Conservation (phyloP, 2,329 filamentous ascomycete species). For the Pseudogymnoascus sp. region DNA sequence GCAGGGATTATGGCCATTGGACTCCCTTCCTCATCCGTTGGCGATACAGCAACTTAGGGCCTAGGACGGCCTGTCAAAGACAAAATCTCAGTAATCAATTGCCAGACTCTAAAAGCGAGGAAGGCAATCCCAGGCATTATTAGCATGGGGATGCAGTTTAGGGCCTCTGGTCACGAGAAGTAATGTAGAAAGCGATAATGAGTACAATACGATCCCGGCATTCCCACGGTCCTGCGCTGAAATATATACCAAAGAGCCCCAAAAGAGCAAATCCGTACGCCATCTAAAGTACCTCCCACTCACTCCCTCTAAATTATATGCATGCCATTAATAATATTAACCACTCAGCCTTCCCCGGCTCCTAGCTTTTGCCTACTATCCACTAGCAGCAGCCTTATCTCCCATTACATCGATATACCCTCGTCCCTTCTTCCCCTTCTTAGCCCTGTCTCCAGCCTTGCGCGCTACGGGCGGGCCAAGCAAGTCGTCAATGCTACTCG, state of each 20-base stretch:
- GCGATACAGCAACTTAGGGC: neutral
- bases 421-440: slow-evolving; percentile 71
- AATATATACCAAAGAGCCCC: neutral
- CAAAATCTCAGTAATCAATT: neutral
- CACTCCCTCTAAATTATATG: neutral
- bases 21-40: neutral
- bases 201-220: neutral
- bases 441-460: slow-evolving; percentile 50
- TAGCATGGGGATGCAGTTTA: neutral
- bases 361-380: neutral
- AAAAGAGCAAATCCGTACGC: slow-evolving; percentile 1
- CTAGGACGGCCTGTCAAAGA: neutral
- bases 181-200: neutral
- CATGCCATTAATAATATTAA: slow-evolving; percentile 5
- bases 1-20: neutral
- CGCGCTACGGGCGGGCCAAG: slow-evolving; percentile 65
- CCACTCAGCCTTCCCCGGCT: neutral
- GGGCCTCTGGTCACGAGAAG: neutral
- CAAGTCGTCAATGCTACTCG: slow-evolving; percentile 91
- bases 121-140: neutral
- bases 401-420: slow-evolving; percentile 95
- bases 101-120: neutral
- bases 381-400: slow-evolving; percentile 11
- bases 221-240: slow-evolving; percentile 2
- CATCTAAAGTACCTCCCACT: slow-evolving; percentile 2